Conservation (phyloP, 192 early-diverging fungal genomes). For the Backusella westeae region DNA sequence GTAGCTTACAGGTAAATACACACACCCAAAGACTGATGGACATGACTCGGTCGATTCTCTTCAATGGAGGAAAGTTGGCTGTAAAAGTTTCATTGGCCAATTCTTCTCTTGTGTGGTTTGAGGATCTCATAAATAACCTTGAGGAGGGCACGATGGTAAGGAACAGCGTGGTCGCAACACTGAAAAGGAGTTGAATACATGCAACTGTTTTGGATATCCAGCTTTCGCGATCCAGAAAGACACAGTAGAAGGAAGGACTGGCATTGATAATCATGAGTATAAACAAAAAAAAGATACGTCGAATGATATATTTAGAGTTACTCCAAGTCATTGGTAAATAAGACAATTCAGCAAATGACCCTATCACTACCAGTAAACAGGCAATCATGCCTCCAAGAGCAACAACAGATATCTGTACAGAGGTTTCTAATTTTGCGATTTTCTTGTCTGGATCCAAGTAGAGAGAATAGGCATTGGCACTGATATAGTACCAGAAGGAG, state of each 20-base stretch:
- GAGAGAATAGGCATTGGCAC: constrained; percentile 65
- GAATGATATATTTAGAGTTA: constrained; percentile 51
- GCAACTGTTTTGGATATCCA: constrained; percentile 58
- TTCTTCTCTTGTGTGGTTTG: constrained; percentile 37
- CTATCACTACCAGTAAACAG: constrained; percentile 63
- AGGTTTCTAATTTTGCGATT: constrained; percentile 35
- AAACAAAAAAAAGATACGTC: constrained; percentile 52
- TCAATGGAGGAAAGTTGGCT: constrained; percentile 71
- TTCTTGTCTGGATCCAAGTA: constrained; percentile 48
- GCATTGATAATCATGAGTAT: constrained; percentile 61
- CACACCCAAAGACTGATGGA: constrained; percentile 70
- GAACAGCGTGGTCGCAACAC: constrained; percentile 61
- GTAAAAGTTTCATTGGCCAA: constrained; percentile 61
- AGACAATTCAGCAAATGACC: constrained; percentile 65
- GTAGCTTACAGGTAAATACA: constrained; percentile 72
- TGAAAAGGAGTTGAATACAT: constrained; percentile 66
- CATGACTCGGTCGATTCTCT: constrained; percentile 60
- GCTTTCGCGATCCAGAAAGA: constrained; percentile 43
- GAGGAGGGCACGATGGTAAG: constrained; percentile 68
- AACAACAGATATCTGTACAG: constrained; percentile 63
- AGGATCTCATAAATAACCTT: constrained; percentile 48
- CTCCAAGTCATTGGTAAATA: constrained; percentile 64
- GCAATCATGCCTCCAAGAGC: constrained; percentile 71
- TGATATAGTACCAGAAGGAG: constrained; percentile 78
- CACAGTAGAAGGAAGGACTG: constrained; percentile 60